Evolutionary conservation across 2,329 filamentous ascomycete genomes (phyloP), one percentile per base, ranked within the genome.

Genomic region (Fusarium heterosporum): DNA sequence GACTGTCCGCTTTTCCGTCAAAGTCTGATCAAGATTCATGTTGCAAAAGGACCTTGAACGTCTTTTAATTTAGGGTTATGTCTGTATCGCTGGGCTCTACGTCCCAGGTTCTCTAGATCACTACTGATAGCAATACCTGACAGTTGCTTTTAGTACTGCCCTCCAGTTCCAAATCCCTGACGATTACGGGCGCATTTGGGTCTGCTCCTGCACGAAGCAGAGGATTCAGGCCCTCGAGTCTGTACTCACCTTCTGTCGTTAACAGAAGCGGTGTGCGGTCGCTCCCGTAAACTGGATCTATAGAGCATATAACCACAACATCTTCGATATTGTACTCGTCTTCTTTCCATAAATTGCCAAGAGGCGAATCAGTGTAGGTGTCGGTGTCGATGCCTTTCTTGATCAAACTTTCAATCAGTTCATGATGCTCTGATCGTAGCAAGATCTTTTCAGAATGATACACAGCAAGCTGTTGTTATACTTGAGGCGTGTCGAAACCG

Each of bases 211-310:
- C 42, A 6, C 36, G 32, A 19, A 68, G 45, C 3, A 64, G 19
- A 1, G 47, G 26, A 10, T 29, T n/a, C 42, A 66, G 57, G 6
- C 19, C 48, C 4, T 48, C 32, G n/a, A 55, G 30, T 16, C 34
- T 55, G 11, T n/a, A 11, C 11, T 46, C n/a, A 10, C 28, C 22
- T 7, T 14, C 53, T 12, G 64, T 30, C 38, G 54, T 32, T 13
- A 60, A 60, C 8, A 70, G 19, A 0, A 70, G 51, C 6, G 43
- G 54, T n/a, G 41, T 63, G 5, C 56, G 59, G 28, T 55, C 53
- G 11, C 39, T 61, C n/a, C 32, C 52, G 3, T 16, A 39, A 29
- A 47, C n/a, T 26, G 29, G 11, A 48, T 19, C 6, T 3, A 22
- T n/a, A 1, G 17, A 58, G n/a, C 16, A n/a, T 42, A 58, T 52